Base-by-base conservation (phyloP, 805 yeast genomes). In the Candida berthetii region DNA sequence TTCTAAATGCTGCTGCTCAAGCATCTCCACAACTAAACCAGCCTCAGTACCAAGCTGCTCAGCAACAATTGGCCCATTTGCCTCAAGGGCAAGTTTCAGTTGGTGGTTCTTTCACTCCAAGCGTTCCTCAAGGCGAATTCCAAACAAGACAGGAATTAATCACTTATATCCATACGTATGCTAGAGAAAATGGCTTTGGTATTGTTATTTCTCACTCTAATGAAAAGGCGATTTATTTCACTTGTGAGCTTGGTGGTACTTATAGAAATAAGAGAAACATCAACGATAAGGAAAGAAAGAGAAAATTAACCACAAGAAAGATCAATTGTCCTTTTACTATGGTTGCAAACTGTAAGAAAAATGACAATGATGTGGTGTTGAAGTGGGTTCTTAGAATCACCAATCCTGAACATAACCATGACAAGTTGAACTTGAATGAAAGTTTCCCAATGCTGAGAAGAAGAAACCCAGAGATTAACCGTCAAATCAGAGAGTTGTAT, bases 191-290 rank as follows among this genome's bases (percentile, higher is more conserved):
- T 41, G 61, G 61, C 3, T 56, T 56, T 38, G 61, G 61, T 44
- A 56, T 56, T 41, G 61, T 56, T 18, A 56, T 56, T 33, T 56
- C 61, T 15, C 61, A 56, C 35, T 56, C 61, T 3, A 56, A 56
- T 38, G 59, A 55, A 36, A 56, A 56, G 43, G 61, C 61, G 16
- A 56, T 56, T 37, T 56, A 56, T 39, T 56, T 56, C 41, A 56
- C 61, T 13, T 56, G 61, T 38, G 61, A 56, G 42, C 40, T 56
- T 6, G 61, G 61, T 42, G 61, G 61, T 17, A 48, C 47, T 10
- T 56, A 56, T 43, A 48, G 61, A 46, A 56, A 56, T 41, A 56
- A 56, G 45, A 48, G 61, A 45, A 56, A 56, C 42, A 53, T 56
- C 44, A 50, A 55, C 40, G 61, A 56, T 33, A 55, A 55, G 44